Conservation (phyloP, 2,329 filamentous ascomycete species). For the Verticillium zaregamsianum region DNA sequence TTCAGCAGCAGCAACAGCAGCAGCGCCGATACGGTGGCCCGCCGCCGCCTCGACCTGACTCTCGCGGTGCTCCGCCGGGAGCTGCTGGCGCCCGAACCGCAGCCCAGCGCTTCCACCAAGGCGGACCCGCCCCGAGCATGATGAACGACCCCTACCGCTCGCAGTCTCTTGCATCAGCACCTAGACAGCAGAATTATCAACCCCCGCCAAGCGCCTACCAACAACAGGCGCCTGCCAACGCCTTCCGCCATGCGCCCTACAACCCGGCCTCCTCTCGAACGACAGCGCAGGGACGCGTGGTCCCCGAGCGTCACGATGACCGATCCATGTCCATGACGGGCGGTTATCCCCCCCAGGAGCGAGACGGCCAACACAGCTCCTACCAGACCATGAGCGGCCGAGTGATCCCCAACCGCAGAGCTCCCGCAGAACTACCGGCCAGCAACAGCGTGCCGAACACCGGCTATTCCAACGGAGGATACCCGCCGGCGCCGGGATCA, state of each 20-base stretch:
- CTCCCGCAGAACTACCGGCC: slow-evolving; percentile 34
- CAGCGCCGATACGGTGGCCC: slow-evolving; percentile 41
- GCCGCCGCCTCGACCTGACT: slow-evolving; percentile 52
- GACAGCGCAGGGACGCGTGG: slow-evolving; percentile 85
- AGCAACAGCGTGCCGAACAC: slow-evolving; percentile 16
- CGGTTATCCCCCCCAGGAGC: slow-evolving; percentile 58
- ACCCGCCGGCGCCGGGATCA: slow-evolving; percentile 43
- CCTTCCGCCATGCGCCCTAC: slow-evolving; percentile 76
- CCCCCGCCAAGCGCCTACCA: slow-evolving; percentile 58
- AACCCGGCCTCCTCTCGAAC: slow-evolving; percentile 66
- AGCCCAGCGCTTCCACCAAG: slow-evolving; percentile 58
- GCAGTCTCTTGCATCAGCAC: slow-evolving; percentile 80
- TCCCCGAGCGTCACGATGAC: slow-evolving; percentile 89
- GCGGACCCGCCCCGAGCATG: slow-evolving; percentile 62
- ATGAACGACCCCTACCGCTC: slow-evolving; percentile 85
- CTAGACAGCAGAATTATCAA: slow-evolving; percentile 70
- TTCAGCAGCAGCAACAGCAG: slow-evolving; percentile 40
- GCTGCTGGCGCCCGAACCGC: slow-evolving; percentile 33
- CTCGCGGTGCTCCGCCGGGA: slow-evolving; percentile 46
- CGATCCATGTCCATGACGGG: slow-evolving; percentile 95
- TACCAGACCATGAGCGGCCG: slow-evolving; percentile 93
- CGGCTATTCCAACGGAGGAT: slow-evolving; percentile 31
- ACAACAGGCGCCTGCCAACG: slow-evolving; percentile 63
- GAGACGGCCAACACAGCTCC: slow-evolving; percentile 45
- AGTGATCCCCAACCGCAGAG: slow-evolving; percentile 71